Conservation (phyloP, 495 filamentous ascomycete species). For the Baudoinia panamericana region DNA sequence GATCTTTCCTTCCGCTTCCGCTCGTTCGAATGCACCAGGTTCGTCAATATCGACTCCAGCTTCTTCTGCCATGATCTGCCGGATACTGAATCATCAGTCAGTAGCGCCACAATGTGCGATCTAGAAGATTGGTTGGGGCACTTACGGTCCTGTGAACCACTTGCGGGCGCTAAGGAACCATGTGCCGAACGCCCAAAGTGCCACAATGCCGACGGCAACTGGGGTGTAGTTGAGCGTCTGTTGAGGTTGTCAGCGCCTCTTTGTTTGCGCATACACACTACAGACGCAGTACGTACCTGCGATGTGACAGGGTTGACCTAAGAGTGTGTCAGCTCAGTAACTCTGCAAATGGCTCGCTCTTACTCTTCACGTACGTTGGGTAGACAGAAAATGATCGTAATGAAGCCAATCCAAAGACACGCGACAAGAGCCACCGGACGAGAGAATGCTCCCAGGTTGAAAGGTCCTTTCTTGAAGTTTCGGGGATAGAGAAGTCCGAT, state of each 20-base stretch:
- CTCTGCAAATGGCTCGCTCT: no score
- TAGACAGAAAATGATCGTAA: conserved; percentile 51
- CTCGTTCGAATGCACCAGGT: conserved; percentile 37
- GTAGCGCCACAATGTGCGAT: no score
- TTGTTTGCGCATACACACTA: no score
- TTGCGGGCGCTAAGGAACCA: conserved; percentile 40
- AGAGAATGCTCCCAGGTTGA: conserved; percentile 42
- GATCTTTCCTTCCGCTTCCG: conserved; percentile 23
- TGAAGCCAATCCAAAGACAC: conserved; percentile 40
- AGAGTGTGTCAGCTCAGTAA: no score
- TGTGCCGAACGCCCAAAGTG: conserved; percentile 31
- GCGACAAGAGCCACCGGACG: conserved; percentile 41
- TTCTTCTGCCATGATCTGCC: conserved; percentile 40
- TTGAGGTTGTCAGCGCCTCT: no score
- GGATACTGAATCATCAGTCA: no score
- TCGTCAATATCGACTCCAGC: conserved; percentile 37
- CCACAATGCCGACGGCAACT: conserved; percentile 49
- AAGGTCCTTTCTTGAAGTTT: conserved; percentile 35
- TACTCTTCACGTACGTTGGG: no score
- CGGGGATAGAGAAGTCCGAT: conserved; percentile 38
- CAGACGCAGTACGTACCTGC: no score
- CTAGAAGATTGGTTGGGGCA: no score
- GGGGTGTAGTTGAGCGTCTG: conserved; percentile 52
- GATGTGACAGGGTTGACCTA: conserved; percentile 45
- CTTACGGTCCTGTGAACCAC: conserved; percentile 52